Evolutionary conservation across 495 filamentous ascomycete species (phyloP).

Genomic region (Aspergillus saccharolyticus): DNA sequence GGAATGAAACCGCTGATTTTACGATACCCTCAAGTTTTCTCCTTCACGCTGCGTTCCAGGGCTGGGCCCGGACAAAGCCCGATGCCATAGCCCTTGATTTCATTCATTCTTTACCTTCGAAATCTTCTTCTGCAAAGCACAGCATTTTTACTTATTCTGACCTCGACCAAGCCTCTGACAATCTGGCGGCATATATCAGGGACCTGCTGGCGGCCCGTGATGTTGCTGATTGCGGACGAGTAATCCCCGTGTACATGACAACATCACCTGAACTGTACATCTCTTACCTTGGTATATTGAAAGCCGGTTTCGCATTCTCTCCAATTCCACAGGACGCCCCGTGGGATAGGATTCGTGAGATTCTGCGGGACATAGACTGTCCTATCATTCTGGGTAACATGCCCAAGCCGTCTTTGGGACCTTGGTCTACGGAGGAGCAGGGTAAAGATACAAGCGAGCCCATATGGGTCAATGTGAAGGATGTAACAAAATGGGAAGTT

Average conservation of each 20-base stretch:
- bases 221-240: constrained; percentile 15
- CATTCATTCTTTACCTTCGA: constrained; percentile 19
- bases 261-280: constrained; percentile 69
- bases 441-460: background rate
- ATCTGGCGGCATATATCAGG: constrained; percentile 19
- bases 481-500: constrained; percentile 18
- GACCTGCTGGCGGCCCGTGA: constrained; percentile 4
- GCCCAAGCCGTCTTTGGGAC: constrained; percentile 10
- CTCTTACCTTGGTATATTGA: constrained; percentile 62
- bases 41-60: constrained; percentile 23
- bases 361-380: constrained; percentile 58
- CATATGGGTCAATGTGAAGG: constrained; percentile 26
- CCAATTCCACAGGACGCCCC: constrained; percentile 69
- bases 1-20: background rate
- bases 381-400: constrained; percentile 43
- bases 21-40: constrained; percentile 11
- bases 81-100: constrained; percentile 25
- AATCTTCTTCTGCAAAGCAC: constrained; percentile 13
- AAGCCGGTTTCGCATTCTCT: constrained; percentile 72
- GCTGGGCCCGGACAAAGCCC: constrained; percentile 21
- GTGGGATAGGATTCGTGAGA: constrained; percentile 62
- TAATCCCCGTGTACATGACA: constrained; percentile 66
- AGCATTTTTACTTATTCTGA: constrained; percentile 23
- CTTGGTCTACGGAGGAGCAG: background rate
- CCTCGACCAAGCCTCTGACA: constrained; percentile 19